Conservation (phyloP, 257 asterid genomes). For the Vinca minor region DNA sequence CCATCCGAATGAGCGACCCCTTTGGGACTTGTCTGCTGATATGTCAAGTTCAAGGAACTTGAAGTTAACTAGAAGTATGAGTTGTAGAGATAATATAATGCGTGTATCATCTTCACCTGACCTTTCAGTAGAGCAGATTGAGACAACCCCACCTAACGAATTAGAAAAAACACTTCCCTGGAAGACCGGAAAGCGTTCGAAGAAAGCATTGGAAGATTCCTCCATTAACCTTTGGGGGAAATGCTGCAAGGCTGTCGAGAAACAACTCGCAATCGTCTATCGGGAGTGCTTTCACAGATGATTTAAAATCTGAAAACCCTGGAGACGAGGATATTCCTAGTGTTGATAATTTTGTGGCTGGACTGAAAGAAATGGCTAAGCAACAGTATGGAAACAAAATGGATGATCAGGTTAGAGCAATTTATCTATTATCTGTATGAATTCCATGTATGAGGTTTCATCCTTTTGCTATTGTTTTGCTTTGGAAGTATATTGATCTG, state of each 20-base stretch:
- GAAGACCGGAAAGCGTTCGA: slow-evolving; percentile 54
- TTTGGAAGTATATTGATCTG: no score
- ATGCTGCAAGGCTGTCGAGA: slow-evolving; percentile 34
- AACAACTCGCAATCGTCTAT: slow-evolving; percentile 57
- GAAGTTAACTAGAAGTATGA: slow-evolving; percentile 52
- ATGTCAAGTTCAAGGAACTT: slow-evolving; percentile 39
- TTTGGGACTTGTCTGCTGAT: slow-evolving; percentile 31
- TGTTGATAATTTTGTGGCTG: slow-evolving; percentile 91
- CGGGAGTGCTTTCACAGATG: slow-evolving; percentile 51
- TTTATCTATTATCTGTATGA: slow-evolving; percentile 4
- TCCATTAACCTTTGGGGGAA: slow-evolving; percentile 55
- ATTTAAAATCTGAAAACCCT: slow-evolving; percentile 33
- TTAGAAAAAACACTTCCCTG: slow-evolving; percentile 49
- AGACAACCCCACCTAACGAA: slow-evolving; percentile 69
- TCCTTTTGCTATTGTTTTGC: no score
- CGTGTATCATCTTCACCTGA: slow-evolving; percentile 27
- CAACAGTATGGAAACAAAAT: slow-evolving; percentile 45
- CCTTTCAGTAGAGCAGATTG: slow-evolving; percentile 36
- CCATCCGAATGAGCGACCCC: slow-evolving; percentile 38
- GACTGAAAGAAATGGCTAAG: slow-evolving; percentile 84
- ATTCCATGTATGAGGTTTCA: no score
- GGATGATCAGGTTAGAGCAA: slow-evolving; percentile 47
- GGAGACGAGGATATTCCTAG: slow-evolving; percentile 88
- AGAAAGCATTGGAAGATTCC: slow-evolving; percentile 87
- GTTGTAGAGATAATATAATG: slow-evolving; percentile 54